Evolutionary conservation across 129 eudicot genomes (phyloP), one percentile per base, ranked within the genome.

Genomic region (Silybum marianum): DNA sequence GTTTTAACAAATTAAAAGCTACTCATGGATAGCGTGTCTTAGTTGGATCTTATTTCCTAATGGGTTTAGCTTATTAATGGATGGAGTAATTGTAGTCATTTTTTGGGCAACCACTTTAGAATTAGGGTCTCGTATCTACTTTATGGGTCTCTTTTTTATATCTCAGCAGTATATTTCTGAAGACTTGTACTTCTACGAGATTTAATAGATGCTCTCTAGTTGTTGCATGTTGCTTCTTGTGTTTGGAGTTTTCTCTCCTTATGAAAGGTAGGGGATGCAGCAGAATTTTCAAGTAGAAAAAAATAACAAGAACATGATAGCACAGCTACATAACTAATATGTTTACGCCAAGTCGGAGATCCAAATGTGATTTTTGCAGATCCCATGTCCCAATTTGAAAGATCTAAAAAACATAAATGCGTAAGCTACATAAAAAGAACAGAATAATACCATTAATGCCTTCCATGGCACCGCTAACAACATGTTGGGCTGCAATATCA

Each of bases 401-500:
- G 71, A 0, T 25, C 60, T 19, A 63, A 34, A 32, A 69, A 68
- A 44, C 42, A 72, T 4, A 28, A 25, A 44, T 48, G 32, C 24
- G 62, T 39, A 40, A 19, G 51, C 34, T 51, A 34, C 30, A 62
- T 3, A 42, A 62, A 77, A 30, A 25, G 44, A 62, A 62, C 13
- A 78, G 74, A 72, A 42, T 60, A 11, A 26, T 90, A 95, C 99
- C 99, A 72, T 89, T 95, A 72, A 95, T 82, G 62, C 99, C 99
- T 81, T 91, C 99, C 98, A 96, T 96, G 69, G 97, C 88, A 91
- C 98, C 97, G 67, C 92, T 85, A 74, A 96, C 85, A 81, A 91
- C 93, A 85, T 90, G 98, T 73, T 93, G 99, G 74, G 99, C 96
- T 78, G 98, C 99, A 86, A 90, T 87, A 84, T 96, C 99, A 82